Evolutionary conservation across 202 grass and related monocot genomes (phyloP).

Genomic region (Bolboschoenoplectus hybrid): DNA sequence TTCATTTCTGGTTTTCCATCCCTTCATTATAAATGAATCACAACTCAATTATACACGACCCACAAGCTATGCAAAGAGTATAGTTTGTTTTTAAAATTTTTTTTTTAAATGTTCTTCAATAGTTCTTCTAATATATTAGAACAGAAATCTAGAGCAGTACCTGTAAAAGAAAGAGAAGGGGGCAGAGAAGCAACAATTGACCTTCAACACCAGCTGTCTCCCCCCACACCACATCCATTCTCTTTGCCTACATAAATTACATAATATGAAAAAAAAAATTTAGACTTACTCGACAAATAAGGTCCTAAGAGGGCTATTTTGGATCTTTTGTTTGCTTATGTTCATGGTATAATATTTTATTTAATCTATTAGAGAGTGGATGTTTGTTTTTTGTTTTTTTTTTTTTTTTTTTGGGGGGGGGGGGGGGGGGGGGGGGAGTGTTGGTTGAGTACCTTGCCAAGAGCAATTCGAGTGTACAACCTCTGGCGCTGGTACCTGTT

Average conservation of each 20-base stretch:
- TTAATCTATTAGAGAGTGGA: neutral
- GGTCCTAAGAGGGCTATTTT: constrained; percentile 6
- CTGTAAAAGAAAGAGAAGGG: constrained; percentile 93
- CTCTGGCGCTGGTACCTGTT: constrained; percentile 98
- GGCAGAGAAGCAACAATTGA: constrained; percentile 85
- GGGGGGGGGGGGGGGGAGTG: too few species aligned
- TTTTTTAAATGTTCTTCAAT: neutral
- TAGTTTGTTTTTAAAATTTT: neutral
- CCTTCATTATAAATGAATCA: neutral
- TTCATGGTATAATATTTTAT: constrained; percentile 6
- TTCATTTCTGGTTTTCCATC: neutral
- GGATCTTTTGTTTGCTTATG: neutral
- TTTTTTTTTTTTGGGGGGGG: too few species aligned
- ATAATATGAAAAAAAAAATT: constrained; percentile 28
- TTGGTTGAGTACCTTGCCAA: constrained; percentile 70
- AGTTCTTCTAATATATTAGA: neutral
- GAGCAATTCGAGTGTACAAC: constrained; percentile 92
- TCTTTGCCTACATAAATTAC: constrained; percentile 72
- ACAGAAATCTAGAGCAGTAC: constrained; percentile 39
- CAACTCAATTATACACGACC: neutral
- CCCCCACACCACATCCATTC: constrained; percentile 98
- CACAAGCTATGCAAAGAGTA: constrained; percentile 3
- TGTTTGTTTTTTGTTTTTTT: too few species aligned
- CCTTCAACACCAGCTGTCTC: constrained; percentile 98
- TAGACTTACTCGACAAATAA: neutral